Percentiles rank a stretch among this genome's conserved stretches.
Evolutionary conservation across 1,139 yeast species (phyloP).

Genomic region (Blastobotrys elegans): DNA sequence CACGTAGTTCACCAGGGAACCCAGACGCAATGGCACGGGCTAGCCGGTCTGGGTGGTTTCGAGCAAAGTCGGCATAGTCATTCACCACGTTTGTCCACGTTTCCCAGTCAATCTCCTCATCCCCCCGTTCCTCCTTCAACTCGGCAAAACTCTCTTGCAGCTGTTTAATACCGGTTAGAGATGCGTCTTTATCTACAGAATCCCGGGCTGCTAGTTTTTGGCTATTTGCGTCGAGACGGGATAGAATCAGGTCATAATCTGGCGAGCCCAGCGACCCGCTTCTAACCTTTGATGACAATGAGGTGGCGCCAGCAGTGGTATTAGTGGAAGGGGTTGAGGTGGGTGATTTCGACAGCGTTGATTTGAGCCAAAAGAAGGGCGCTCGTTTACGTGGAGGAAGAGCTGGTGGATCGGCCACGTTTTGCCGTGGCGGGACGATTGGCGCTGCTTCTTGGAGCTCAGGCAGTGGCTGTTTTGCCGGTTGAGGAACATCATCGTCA

Average conservation of each 20-base stretch:
- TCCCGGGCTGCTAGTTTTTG: conserved; percentile 40
- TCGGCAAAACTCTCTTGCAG: conserved; percentile 59
- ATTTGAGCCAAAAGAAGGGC: conserved; percentile 33
- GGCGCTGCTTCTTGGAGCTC: conserved; percentile 9
- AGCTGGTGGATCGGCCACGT: conserved; percentile 21
- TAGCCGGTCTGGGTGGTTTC: conserved; percentile 54
- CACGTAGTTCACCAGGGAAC: conserved; percentile 79
- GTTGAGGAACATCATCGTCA: not conserved
- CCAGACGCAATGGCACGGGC: conserved; percentile 64
- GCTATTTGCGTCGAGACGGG: conserved; percentile 45
- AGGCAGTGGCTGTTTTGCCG: too few species aligned
- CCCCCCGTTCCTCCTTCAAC: conserved; percentile 26
- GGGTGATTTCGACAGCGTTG: conserved; percentile 13
- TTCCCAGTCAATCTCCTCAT: conserved; percentile 62
- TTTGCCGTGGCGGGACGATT: conserved; percentile 17
- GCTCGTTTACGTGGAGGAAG: conserved; percentile 33
- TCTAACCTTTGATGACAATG: conserved; percentile 6
- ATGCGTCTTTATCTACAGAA: conserved; percentile 41
- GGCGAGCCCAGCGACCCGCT: conserved; percentile 21
- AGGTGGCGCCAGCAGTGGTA: too few species aligned
- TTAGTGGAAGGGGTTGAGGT: conserved; percentile 16
- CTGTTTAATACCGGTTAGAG: conserved; percentile 54
- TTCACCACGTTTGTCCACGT: conserved; percentile 82
- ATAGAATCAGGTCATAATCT: conserved; percentile 44
- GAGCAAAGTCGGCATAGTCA: conserved; percentile 64